Evolutionary conservation across 176 grass and related monocot species (phyloP).

Genomic region (Saccharum spontaneum): DNA sequence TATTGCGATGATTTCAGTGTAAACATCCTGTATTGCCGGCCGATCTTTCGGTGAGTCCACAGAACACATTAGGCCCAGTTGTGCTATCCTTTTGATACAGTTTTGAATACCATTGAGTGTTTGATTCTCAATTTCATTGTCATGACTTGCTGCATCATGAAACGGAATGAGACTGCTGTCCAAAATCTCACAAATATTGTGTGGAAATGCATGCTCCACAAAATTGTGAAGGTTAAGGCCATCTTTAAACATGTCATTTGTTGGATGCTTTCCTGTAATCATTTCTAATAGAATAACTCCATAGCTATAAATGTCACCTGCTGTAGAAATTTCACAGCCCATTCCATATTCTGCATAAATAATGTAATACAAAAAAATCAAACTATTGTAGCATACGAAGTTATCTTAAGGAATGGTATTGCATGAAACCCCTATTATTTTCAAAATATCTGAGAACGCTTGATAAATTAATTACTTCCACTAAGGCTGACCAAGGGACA

Average conservation of each 20-base stretch:
- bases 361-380: too few relatives aligned
- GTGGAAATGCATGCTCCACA: background rate
- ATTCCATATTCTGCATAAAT: conserved; percentile 3
- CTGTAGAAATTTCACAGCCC: background rate
- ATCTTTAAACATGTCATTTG: background rate
- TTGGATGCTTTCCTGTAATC: background rate
- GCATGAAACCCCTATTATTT: background rate
- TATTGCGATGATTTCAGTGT: background rate
- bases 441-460: too few relatives aligned
- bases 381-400: too few relatives aligned
- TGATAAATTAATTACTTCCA: too few relatives aligned
- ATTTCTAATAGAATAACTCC: background rate
- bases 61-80: background rate
- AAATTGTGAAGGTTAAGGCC: background rate
- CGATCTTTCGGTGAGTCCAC: background rate
- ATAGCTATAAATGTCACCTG: background rate
- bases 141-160: background rate
- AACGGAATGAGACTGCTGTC: background rate
- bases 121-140: too few relatives aligned
- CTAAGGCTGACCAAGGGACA: too few relatives aligned
- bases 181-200: background rate
- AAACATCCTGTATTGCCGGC: background rate
- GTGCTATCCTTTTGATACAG: background rate
- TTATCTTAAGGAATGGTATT: too few relatives aligned
- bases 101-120: too few relatives aligned